A percentile compares a stretch with the other conserved stretches of the same genome.
phyloP scores from a whole-genome alignment of 1,139 yeast species.

The Saccharomyces hybrid region DNA sequence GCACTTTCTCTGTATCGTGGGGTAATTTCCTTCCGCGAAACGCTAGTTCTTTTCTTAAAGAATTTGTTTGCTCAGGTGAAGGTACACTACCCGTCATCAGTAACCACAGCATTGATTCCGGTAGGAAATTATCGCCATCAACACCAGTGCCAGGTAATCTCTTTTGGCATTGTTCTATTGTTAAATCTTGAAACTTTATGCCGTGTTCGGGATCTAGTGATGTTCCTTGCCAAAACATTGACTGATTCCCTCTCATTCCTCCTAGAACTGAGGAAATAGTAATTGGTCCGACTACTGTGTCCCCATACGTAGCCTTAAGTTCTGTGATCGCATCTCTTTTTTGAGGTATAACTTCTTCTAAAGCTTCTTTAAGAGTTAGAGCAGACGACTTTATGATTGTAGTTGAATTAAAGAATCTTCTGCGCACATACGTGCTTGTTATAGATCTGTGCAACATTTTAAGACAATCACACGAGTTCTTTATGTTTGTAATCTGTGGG shows the following conservation, averaged over 20 bases:
- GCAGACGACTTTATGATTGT: neutral
- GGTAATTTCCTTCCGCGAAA: slow-evolving; percentile 74
- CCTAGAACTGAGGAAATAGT: slow-evolving; percentile 42
- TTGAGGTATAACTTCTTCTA: slow-evolving; percentile 38
- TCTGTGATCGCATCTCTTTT: slow-evolving; percentile 35
- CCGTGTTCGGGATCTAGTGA: slow-evolving; percentile 47
- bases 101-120: slow-evolving; percentile 92
- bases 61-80: slow-evolving; percentile 64
- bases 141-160: slow-evolving; percentile 33
- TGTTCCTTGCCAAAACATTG: slow-evolving; percentile 50
- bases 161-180: slow-evolving; percentile 46
- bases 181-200: slow-evolving; percentile 47
- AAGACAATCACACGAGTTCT: no score
- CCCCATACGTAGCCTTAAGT: slow-evolving; percentile 34
- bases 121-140: slow-evolving; percentile 45
- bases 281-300: slow-evolving; percentile 36
- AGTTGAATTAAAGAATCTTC: neutral
- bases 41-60: slow-evolving; percentile 75
- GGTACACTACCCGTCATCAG: slow-evolving; percentile 89
- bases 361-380: slow-evolving; percentile 33
- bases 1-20: slow-evolving; percentile 72
- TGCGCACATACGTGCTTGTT: neutral
- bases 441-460: neutral
- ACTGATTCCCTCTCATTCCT: slow-evolving; percentile 49
- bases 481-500: no score